These are phyloP conservation scores for Geranomyces variabilis DNA, from an alignment of 192 early-diverging fungal genomes.

Conservation along the genomic window DNA sequence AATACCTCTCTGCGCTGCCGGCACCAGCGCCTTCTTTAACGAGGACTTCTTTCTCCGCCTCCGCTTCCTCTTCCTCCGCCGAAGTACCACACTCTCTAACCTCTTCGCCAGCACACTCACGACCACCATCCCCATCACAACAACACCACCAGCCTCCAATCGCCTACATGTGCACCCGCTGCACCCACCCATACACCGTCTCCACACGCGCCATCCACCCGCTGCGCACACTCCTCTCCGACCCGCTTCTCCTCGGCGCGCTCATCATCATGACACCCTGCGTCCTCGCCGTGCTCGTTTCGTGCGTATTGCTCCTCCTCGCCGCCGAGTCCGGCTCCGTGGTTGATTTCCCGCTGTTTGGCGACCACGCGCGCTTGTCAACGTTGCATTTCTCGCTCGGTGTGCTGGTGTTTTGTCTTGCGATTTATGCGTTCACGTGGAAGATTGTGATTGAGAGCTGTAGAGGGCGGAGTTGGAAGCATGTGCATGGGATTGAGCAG, in stretches of 20 bases:
- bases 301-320: slow-evolving; percentile 33
- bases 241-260: slow-evolving; percentile 39
- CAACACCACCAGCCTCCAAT: neutral
- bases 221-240: slow-evolving; percentile 12
- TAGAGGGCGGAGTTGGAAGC: slow-evolving; percentile 20
- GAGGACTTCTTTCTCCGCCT: too few relatives aligned
- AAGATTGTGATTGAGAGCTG: slow-evolving; percentile 42
- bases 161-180: slow-evolving; percentile 46
- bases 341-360: slow-evolving; percentile 24
- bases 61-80: too few relatives aligned
- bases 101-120: slow-evolving; percentile 1
- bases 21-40: slow-evolving; percentile 27
- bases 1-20: slow-evolving; percentile 46
- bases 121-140: slow-evolving; percentile 12
- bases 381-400: slow-evolving; percentile 36
- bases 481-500: slow-evolving; percentile 19
- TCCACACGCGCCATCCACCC: slow-evolving; percentile 26
- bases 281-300: slow-evolving; percentile 36
- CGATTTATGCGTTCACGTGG: slow-evolving; percentile 33
- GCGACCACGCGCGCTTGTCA: slow-evolving; percentile 7
- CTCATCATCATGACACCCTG: slow-evolving; percentile 42
- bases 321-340: slow-evolving; percentile 27
- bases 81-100: neutral
- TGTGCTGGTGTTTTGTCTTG: slow-evolving; percentile 42
- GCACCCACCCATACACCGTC: slow-evolving; percentile 44